Conservation (phyloP, 192 early-diverging fungal species). For the Geosiphon pyriformis region DNA sequence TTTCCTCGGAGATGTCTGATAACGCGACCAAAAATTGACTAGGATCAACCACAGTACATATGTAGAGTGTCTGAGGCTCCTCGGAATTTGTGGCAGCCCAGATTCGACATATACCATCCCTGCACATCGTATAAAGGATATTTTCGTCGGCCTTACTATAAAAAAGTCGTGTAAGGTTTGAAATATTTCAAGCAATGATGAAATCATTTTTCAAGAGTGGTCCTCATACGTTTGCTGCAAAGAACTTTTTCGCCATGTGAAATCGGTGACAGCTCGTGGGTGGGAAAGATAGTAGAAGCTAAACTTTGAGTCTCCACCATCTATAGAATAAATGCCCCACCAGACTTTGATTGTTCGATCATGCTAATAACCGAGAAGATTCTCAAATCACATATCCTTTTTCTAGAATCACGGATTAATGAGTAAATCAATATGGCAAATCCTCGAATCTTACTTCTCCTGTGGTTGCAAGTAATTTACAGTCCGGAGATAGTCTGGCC, state of each 20-base stretch:
- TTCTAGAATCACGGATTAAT: background rate
- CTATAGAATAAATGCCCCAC: slow-evolving; percentile 30
- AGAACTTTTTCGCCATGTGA: slow-evolving; percentile 56
- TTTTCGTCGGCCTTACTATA: slow-evolving; percentile 3
- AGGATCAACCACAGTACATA: slow-evolving; percentile 68
- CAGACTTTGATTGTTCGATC: slow-evolving; percentile 65
- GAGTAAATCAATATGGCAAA: background rate
- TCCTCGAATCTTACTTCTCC: slow-evolving; percentile 41
- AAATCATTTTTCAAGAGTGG: no score
- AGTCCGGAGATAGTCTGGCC: slow-evolving; percentile 56
- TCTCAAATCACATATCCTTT: background rate
- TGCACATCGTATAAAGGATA: slow-evolving; percentile 60
- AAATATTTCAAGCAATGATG: no score
- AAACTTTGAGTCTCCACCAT: slow-evolving; percentile 17
- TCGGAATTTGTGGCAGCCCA: slow-evolving; percentile 55
- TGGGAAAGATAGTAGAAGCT: slow-evolving; percentile 66
- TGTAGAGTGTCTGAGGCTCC: slow-evolving; percentile 52
- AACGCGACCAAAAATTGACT: slow-evolving; percentile 45
- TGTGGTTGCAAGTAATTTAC: slow-evolving; percentile 55
- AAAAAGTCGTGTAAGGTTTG: no score
- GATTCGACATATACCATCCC: slow-evolving; percentile 64
- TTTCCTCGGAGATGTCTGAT: slow-evolving; percentile 16
- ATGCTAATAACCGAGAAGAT: slow-evolving; percentile 33
- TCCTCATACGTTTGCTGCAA: background rate
- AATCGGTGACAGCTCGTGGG: slow-evolving; percentile 49